phyloP scores from a whole-genome alignment of 2,329 filamentous ascomycete genomes.

The Fusarium devonianum region DNA sequence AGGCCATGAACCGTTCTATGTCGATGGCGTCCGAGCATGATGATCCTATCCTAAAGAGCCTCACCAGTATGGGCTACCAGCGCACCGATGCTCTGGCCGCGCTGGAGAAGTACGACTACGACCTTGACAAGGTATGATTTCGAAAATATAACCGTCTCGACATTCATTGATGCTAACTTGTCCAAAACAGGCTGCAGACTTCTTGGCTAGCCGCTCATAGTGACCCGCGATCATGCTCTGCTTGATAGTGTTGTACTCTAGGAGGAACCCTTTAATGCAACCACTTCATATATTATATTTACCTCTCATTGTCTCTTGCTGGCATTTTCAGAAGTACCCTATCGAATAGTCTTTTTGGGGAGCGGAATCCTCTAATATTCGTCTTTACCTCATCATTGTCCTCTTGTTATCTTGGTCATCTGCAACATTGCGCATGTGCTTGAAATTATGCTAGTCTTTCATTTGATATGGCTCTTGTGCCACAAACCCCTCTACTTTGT shows the following conservation, averaged over 20 bases:
- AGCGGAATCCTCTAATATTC: constrained; percentile 36
- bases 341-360: constrained; percentile 36
- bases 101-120: constrained; percentile 94
- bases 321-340: constrained; percentile 31
- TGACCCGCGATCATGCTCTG: constrained; percentile 13
- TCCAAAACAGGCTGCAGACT: constrained; percentile 58
- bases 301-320: constrained; percentile 22
- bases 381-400: constrained; percentile 12
- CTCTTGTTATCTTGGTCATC: constrained; percentile 24
- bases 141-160: neutral
- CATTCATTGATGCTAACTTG: neutral
- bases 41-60: constrained; percentile 86
- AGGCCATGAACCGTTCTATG: constrained; percentile 63
- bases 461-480: constrained; percentile 13
- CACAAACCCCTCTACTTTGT: neutral
- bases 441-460: constrained; percentile 21
- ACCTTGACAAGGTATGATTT: constrained; percentile 82
- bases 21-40: constrained; percentile 79
- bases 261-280: constrained; percentile 27
- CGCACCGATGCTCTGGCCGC: constrained; percentile 77
- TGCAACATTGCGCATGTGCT: constrained; percentile 11
- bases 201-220: constrained; percentile 62
- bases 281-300: constrained; percentile 32
- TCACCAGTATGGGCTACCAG: constrained; percentile 89
- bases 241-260: constrained; percentile 14